These are phyloP conservation scores for Geotrichum bryndzae DNA, from an alignment of 1,139 yeast genomes.

Conservation along the genomic window DNA sequence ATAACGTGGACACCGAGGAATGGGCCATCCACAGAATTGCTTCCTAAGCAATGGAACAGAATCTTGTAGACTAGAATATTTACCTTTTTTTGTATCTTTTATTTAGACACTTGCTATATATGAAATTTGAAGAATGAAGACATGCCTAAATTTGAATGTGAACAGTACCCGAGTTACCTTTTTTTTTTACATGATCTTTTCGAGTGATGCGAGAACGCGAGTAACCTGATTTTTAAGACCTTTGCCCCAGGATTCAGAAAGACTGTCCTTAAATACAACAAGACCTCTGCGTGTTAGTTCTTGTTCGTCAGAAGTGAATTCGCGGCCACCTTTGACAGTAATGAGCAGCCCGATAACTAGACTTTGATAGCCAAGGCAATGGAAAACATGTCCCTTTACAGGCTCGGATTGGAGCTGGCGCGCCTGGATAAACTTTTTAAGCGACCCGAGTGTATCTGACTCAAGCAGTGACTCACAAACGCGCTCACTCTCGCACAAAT, in stretches of 20 bases:
- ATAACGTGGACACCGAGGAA: slow-evolving; percentile 39
- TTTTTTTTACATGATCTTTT: slow-evolving; percentile 5
- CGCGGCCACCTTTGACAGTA: slow-evolving; percentile 8
- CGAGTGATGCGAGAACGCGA: slow-evolving; percentile 14
- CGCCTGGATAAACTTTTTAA: background rate
- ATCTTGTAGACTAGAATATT: background rate
- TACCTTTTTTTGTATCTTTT: background rate
- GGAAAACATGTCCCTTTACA: slow-evolving; percentile 9
- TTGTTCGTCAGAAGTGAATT: slow-evolving; percentile 13
- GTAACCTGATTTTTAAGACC: slow-evolving; percentile 20
- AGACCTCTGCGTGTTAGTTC: slow-evolving; percentile 16
- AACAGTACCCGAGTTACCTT: background rate
- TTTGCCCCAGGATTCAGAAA: slow-evolving; percentile 17
- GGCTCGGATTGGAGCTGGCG: background rate
- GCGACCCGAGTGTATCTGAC: background rate
- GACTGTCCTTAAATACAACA: slow-evolving; percentile 12
- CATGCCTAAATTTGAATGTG: background rate
- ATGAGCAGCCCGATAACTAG: slow-evolving; percentile 21
- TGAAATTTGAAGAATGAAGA: background rate
- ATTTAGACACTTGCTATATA: background rate
- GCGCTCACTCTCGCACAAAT: slow-evolving; percentile 18
- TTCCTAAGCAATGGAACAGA: slow-evolving; percentile 43
- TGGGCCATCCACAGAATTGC: slow-evolving; percentile 72
- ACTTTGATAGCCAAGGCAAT: slow-evolving; percentile 22
- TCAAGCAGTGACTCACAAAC: slow-evolving; percentile 11